Percentiles rank a stretch among this genome's conserved stretches.
Conservation (phyloP, 495 filamentous ascomycete genomes). For the Hypoxylon cercidicola region DNA sequence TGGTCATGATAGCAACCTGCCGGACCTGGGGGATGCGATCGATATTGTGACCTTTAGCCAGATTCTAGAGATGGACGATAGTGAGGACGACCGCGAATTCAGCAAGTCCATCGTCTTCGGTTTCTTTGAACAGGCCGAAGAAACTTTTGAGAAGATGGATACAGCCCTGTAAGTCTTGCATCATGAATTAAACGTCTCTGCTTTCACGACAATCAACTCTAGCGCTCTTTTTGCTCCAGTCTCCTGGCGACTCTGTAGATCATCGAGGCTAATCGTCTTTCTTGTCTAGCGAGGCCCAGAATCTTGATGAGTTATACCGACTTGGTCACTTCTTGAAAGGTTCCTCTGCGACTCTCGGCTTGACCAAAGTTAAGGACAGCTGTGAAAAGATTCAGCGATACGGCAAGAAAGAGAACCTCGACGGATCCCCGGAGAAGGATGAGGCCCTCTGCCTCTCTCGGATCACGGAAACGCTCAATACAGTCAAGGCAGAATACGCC, state of each 20-base stretch:
- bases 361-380: constrained; percentile 89
- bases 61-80: constrained; percentile 97
- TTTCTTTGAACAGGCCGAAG: constrained; percentile 91
- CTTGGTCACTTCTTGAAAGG: constrained; percentile 98
- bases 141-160: constrained; percentile 90
- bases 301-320: constrained; percentile 78
- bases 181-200: constrained; percentile 9
- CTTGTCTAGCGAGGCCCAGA: constrained; percentile 63
- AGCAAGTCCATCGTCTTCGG: constrained; percentile 86
- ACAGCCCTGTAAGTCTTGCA: constrained; percentile 71
- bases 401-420: constrained; percentile 80
- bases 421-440: constrained; percentile 73
- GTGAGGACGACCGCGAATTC: constrained; percentile 78
- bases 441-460: constrained; percentile 70
- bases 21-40: constrained; percentile 72
- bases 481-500: constrained; percentile 80
- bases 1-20: constrained; percentile 40
- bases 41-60: constrained; percentile 87
- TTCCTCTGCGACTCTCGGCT: constrained; percentile 94
- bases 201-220: constrained; percentile 1
- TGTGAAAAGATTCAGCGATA: constrained; percentile 98
- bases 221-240: constrained; percentile 17
- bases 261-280: constrained; percentile 28
- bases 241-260: not conserved
- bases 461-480: constrained; percentile 73